These are phyloP conservation scores for Emmonsiellopsis sp. DNA, from an alignment of 2,329 filamentous ascomycete species.

Conservation along the genomic window DNA sequence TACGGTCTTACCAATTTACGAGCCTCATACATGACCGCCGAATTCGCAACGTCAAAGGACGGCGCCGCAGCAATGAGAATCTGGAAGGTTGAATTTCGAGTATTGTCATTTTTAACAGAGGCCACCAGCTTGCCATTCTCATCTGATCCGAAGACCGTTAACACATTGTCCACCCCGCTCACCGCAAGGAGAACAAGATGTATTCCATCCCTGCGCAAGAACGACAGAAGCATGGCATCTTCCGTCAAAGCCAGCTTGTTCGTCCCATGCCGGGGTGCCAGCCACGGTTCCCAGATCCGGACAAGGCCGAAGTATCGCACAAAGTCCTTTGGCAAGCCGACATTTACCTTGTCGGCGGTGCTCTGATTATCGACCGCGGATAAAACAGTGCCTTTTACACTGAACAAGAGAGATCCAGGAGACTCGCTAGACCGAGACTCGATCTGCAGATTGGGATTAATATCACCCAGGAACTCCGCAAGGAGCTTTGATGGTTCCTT, in stretches of 20 bases:
- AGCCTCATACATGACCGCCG: slow-evolving; percentile 81
- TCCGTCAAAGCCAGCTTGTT: slow-evolving; percentile 59
- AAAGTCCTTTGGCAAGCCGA: slow-evolving; percentile 57
- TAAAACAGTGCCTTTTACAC: slow-evolving; percentile 48
- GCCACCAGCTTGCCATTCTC: slow-evolving; percentile 57
- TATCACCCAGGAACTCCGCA: slow-evolving; percentile 23
- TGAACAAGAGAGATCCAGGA: slow-evolving; percentile 32
- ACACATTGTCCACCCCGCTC: slow-evolving; percentile 61
- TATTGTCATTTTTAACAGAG: slow-evolving; percentile 62
- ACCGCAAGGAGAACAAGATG: slow-evolving; percentile 71
- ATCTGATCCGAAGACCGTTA: slow-evolving; percentile 59
- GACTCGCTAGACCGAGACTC: slow-evolving; percentile 30
- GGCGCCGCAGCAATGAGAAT: slow-evolving; percentile 64
- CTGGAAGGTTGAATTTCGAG: slow-evolving; percentile 44
- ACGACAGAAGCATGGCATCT: slow-evolving; percentile 69
- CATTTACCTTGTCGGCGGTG: slow-evolving; percentile 39
- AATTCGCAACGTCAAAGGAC: slow-evolving; percentile 64
- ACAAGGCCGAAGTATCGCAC: slow-evolving; percentile 75
- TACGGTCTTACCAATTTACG: slow-evolving; percentile 48
- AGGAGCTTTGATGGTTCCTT: slow-evolving; percentile 12
- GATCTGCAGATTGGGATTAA: slow-evolving; percentile 25
- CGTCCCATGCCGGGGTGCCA: slow-evolving; percentile 77
- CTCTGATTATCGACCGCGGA: slow-evolving; percentile 43
- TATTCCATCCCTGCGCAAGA: slow-evolving; percentile 60
- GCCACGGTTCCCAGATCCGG: slow-evolving; percentile 71